Percentiles rank a stretch among this genome's conserved stretches.
Conservation (phyloP, 2,329 filamentous ascomycete genomes). For the Xylaria sp. region DNA sequence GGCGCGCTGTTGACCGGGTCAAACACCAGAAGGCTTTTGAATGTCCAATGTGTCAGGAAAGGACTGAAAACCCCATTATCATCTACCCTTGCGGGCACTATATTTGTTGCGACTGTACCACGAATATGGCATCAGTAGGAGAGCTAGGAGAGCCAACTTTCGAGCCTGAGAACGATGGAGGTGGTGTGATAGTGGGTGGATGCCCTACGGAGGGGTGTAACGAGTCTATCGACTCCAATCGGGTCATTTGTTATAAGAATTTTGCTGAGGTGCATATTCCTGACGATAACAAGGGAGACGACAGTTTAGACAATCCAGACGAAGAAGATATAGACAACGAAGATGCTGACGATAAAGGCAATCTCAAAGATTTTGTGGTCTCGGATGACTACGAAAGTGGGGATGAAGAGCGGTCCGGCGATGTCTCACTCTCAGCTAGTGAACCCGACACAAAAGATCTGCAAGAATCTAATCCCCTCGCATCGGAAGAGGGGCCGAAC, state of each 20-base stretch:
- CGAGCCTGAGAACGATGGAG: conserved; percentile 24
- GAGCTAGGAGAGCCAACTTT: conserved; percentile 27
- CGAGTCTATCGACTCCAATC: conserved; percentile 37
- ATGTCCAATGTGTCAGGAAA: conserved; percentile 44
- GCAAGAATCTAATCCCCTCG: not conserved
- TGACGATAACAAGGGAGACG: conserved; percentile 16
- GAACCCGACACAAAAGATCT: not conserved
- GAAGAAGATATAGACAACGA: conserved; percentile 36
- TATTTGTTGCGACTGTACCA: conserved; percentile 47
- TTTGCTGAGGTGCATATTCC: conserved; percentile 43
- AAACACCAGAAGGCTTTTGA: conserved; percentile 37
- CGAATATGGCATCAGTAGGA: conserved; percentile 37
- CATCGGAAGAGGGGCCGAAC: conserved; percentile 5
- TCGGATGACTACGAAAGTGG: conserved; percentile 37
- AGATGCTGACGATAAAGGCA: conserved; percentile 40
- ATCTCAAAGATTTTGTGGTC: conserved; percentile 43
- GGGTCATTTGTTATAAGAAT: conserved; percentile 43
- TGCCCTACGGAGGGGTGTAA: conserved; percentile 38
- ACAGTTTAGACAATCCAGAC: conserved; percentile 25
- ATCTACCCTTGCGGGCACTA: conserved; percentile 49
- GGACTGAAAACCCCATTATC: conserved; percentile 44
- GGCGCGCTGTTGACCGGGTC: conserved; percentile 38
- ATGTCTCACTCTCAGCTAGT: conserved; percentile 7
- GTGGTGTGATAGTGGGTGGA: conserved; percentile 13
- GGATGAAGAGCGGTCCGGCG: conserved; percentile 19